A percentile compares a stretch with the other conserved stretches of the same genome.
Conservation (phyloP, 2,329 filamentous ascomycete genomes). For the Cytospora leucostoma region DNA sequence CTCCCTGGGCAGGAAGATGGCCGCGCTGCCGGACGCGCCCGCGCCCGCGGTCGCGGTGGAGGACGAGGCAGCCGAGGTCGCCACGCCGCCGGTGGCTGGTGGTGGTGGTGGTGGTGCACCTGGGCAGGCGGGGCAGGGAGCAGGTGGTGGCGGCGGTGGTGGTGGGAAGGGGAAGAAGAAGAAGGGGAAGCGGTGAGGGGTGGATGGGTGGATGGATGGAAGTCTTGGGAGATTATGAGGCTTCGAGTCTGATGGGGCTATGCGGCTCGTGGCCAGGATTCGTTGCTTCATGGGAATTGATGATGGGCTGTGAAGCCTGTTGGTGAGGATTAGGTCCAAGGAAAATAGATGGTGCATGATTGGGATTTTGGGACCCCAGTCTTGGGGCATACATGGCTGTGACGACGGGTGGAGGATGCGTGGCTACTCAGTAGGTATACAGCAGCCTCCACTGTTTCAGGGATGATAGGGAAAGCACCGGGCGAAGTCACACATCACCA, state of each 20-base stretch:
- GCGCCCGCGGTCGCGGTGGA: slow-evolving; percentile 28
- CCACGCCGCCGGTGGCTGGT: slow-evolving; percentile 19
- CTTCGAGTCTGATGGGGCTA: neutral
- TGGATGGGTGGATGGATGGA: neutral
- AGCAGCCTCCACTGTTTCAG: neutral
- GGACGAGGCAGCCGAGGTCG: slow-evolving; percentile 37
- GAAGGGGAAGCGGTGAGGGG: slow-evolving; percentile 65
- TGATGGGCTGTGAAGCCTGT: neutral
- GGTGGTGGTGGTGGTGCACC: slow-evolving; percentile 26
- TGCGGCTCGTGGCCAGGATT: neutral
- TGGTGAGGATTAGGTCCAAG: neutral
- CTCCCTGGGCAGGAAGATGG: slow-evolving; percentile 70
- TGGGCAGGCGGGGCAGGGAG: slow-evolving; percentile 33
- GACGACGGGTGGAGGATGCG: neutral
- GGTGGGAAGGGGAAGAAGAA: slow-evolving; percentile 67
- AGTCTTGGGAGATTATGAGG: neutral
- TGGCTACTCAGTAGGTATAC: neutral
- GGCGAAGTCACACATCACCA: neutral
- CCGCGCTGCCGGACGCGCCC: slow-evolving; percentile 50
- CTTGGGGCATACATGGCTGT: neutral
- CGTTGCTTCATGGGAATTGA: neutral
- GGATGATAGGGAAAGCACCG: neutral
- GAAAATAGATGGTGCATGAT: neutral
- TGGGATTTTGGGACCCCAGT: neutral
- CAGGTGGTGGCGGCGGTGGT: slow-evolving; percentile 44